phyloP scores from a whole-genome alignment of 2,329 filamentous ascomycete genomes.

The Penicillium sp. region DNA sequence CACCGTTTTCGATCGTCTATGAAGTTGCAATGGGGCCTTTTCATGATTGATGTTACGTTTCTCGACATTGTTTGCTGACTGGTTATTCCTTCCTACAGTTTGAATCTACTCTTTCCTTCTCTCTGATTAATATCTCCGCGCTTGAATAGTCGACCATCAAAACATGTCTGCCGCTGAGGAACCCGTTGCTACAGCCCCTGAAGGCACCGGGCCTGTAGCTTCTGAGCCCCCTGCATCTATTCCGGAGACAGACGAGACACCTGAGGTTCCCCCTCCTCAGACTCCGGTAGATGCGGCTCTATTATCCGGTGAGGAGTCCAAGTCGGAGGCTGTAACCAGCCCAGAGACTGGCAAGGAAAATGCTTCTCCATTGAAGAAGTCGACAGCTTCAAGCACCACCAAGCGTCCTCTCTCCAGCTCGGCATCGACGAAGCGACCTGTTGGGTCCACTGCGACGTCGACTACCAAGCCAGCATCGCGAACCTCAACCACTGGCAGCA shows the following conservation, averaged over 20 bases:
- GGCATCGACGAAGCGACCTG: slow-evolving; percentile 33
- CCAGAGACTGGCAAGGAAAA: slow-evolving; percentile 34
- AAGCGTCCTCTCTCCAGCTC: slow-evolving; percentile 27
- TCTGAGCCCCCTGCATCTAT: slow-evolving; percentile 17
- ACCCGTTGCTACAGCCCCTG: slow-evolving; percentile 20
- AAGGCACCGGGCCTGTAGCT: slow-evolving; percentile 16
- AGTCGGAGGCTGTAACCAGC: slow-evolving; percentile 25
- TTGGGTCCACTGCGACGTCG: slow-evolving; percentile 23
- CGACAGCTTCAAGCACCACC: slow-evolving; percentile 3
- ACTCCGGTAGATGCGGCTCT: slow-evolving; percentile 32
- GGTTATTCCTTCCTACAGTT: background rate
- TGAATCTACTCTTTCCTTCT: background rate
- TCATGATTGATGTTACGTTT: background rate
- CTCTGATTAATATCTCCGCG: background rate
- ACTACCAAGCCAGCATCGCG: slow-evolving; percentile 26
- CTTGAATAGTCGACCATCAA: background rate
- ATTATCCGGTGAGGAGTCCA: slow-evolving; percentile 31
- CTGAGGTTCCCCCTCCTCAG: slow-evolving; percentile 29
- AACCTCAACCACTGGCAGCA: slow-evolving; percentile 30
- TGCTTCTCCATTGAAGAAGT: slow-evolving; percentile 32
- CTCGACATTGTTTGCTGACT: background rate
- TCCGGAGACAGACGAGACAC: slow-evolving; percentile 27
- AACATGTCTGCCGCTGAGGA: slow-evolving; percentile 23
- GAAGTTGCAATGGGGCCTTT: background rate
- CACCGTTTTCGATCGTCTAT: background rate